phyloP scores from a whole-genome alignment of 2,329 filamentous ascomycete genomes.

The Ophiostoma sp. region DNA sequence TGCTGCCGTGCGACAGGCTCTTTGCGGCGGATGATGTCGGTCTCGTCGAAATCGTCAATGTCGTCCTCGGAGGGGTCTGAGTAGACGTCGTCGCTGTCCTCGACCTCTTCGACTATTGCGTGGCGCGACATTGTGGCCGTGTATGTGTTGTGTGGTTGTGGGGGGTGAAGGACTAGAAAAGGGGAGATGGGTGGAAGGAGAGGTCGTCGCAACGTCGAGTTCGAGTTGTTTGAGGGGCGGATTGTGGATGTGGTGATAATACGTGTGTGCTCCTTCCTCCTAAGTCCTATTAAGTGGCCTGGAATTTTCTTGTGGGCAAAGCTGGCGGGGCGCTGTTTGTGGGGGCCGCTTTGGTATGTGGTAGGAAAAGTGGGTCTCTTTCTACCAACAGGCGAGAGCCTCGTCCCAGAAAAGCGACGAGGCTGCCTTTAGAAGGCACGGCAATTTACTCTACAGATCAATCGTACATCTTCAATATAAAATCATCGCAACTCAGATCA shows the following conservation, averaged over 20 bases:
- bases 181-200: neutral
- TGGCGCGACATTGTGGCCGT: constrained; percentile 65
- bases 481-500: neutral
- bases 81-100: constrained; percentile 70
- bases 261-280: neutral
- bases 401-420: neutral
- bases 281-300: neutral
- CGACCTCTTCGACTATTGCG: constrained; percentile 89
- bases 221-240: neutral
- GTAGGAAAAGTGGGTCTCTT: neutral
- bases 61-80: constrained; percentile 88
- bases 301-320: constrained; percentile 23
- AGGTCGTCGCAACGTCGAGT: neutral
- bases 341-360: neutral
- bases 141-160: neutral
- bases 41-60: constrained; percentile 64
- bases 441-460: no score
- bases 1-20: neutral
- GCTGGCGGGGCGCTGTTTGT: constrained; percentile 18
- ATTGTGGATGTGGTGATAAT: neutral
- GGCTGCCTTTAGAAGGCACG: neutral
- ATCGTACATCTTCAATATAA: neutral
- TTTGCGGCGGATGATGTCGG: constrained; percentile 54
- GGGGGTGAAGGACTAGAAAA: neutral
- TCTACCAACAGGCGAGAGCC: neutral